These are phyloP conservation scores for Tetratostichococcus sp. DNA, from an alignment of 139 green algal species.

Conservation along the genomic window DNA sequence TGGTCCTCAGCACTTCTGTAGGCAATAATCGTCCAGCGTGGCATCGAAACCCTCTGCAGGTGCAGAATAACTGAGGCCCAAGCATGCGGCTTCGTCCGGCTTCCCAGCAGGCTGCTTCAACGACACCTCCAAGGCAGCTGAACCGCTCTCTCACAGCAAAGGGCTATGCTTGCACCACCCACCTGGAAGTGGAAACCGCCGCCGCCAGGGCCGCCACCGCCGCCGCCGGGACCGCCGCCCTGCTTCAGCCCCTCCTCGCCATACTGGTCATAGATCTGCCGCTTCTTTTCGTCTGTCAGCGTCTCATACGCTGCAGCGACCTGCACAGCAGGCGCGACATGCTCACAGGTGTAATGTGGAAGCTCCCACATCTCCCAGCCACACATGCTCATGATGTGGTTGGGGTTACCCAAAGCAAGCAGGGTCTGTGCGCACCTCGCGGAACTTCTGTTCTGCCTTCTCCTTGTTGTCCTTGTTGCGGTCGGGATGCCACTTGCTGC, in stretches of 20 bases:
- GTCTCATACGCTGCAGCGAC: conserved; percentile 76
- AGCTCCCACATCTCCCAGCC: too few relatives aligned
- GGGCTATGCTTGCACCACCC: not conserved
- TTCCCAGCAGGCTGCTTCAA: too few relatives aligned
- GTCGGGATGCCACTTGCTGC: conserved; percentile 79
- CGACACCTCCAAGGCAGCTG: too few relatives aligned
- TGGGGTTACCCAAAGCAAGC: not conserved
- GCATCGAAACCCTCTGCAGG: too few relatives aligned
- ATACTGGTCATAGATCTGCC: conserved; percentile 71
- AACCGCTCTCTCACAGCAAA: too few relatives aligned
- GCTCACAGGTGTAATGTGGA: not conserved
- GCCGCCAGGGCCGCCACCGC: conserved; percentile 27
- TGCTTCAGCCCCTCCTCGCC: conserved; percentile 69
- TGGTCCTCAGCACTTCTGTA: too few relatives aligned
- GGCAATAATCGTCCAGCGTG: too few relatives aligned
- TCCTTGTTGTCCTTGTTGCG: conserved; percentile 76
- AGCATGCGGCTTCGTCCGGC: too few relatives aligned
- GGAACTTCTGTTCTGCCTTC: conserved; percentile 73
- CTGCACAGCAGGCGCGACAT: conserved; percentile 11
- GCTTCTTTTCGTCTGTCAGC: conserved; percentile 75
- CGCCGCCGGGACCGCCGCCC: conserved; percentile 17
- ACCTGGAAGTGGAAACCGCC: conserved; percentile 59
- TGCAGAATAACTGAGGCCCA: too few relatives aligned
- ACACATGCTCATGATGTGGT: too few relatives aligned
- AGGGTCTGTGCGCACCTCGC: conserved; percentile 27